Evolutionary conservation across 2,329 filamentous ascomycete species (phyloP), one percentile per base, ranked within the genome.

Genomic region (Bipolaris bicolor): DNA sequence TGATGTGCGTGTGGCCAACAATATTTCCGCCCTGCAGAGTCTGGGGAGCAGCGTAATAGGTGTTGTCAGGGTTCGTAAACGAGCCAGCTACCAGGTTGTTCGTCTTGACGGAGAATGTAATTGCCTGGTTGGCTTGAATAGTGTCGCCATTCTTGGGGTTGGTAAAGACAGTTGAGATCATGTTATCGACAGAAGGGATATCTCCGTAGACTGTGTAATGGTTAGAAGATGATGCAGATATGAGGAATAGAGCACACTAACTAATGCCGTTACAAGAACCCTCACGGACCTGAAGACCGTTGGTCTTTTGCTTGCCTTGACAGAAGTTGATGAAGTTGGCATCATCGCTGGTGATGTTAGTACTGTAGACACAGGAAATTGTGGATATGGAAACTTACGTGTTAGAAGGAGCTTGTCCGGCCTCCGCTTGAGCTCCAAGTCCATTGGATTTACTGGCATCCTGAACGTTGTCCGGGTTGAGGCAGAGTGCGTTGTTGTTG

Each of bases 301-400:
- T 85, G 59, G 84, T 86, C 54, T 83, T 66, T 3, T 78, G 80
- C 69, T 83, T 80, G 58, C 82, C 83, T 5, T 76, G 68, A 67
- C 84, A 87, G 73, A 86, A 83, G 76, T 86, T 86, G 79, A 86
- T 86, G 72, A 86, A 86, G 75, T 86, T 86, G 69, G 79, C 78
- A 18, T 72, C 49, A 57, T 84, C 80, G 39, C 80, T 83, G 47
- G 11, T 33, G 31, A 16, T 22, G 31, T 66, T 34, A 67, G 60
- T 39, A 49, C 29, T 16, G 2, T 26, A 6, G 33, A 5, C 3
- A 34, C 16, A 13, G 16, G 37, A 3, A 16, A 20, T 9, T 13
- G 47, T 33, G 13, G 15, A 16, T 36, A 9, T 34, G 37, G 15
- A 26, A 20, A 68, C 74, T 64, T 67, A 83, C 80, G 80, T 84